These are phyloP conservation scores for Pseudozyma hubeiensis DNA, from an alignment of 1,284 basidiomycete species.

Conservation along the genomic window DNA sequence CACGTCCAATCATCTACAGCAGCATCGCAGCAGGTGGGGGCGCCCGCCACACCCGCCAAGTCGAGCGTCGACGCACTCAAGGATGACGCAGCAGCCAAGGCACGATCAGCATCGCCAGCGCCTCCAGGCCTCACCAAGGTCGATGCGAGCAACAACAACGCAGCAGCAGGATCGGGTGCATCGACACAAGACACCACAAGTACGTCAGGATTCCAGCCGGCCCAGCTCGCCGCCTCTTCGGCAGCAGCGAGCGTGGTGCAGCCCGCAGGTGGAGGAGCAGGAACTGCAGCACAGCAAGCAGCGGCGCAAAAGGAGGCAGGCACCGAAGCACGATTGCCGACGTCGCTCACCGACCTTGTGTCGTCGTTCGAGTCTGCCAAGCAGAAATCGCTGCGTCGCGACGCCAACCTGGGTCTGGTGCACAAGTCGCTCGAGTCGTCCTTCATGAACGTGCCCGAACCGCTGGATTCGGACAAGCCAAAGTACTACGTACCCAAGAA, in stretches of 20 bases:
- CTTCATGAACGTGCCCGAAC: conserved; percentile 87
- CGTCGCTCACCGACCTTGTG: conserved; percentile 89
- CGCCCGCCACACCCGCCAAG: conserved; percentile 24
- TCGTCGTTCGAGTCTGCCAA: conserved; percentile 92
- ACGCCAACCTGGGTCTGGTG: conserved; percentile 78
- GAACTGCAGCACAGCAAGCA: conserved; percentile 47
- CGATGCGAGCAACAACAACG: conserved; percentile 19
- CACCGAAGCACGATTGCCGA: conserved; percentile 72
- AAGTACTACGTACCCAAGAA: conserved; percentile 96
- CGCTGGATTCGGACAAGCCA: conserved; percentile 77
- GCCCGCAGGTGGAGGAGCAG: conserved; percentile 55
- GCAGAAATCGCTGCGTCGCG: conserved; percentile 88
- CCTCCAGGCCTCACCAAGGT: conserved; percentile 42
- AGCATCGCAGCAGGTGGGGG: conserved; percentile 10
- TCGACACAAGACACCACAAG: conserved; percentile 1
- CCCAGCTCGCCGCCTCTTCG: conserved; percentile 69
- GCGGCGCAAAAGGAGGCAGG: conserved; percentile 56
- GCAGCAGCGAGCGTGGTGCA: conserved; percentile 69
- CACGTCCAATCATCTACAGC: conserved; percentile 8
- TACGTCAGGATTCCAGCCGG: conserved; percentile 48
- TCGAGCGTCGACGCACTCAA: conserved; percentile 29
- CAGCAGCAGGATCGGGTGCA: conserved; percentile 3
- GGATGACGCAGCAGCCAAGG: conserved; percentile 27
- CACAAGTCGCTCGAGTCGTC: conserved; percentile 92
- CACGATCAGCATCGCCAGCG: conserved; percentile 39